Percentiles rank a stretch among this genome's conserved stretches.
These are phyloP conservation scores for Tephrocybe sp. DNA, from an alignment of 768 basidiomycete species.

Conservation along the genomic window DNA sequence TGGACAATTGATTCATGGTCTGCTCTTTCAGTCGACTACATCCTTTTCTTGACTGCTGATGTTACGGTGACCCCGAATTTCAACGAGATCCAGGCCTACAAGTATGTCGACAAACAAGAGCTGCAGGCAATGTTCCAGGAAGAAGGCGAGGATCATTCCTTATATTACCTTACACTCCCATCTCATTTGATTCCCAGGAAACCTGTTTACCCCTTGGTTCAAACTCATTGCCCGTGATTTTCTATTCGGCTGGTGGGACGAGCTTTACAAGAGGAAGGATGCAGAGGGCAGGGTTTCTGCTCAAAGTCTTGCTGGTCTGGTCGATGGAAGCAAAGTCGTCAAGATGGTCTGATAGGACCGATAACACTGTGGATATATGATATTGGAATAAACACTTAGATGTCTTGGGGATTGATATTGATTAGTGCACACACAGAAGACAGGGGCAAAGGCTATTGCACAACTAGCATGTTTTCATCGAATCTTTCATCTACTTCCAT, in stretches of 20 bases:
- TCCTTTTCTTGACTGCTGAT: slow-evolving; percentile 89
- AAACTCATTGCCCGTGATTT: slow-evolving; percentile 96
- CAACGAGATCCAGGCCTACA: slow-evolving; percentile 91
- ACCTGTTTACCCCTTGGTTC: slow-evolving; percentile 98
- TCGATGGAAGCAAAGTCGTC: slow-evolving; percentile 73
- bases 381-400: too few species aligned
- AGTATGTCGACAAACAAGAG: slow-evolving; percentile 91
- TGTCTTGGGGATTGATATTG: too few species aligned
- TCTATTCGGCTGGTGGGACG: slow-evolving; percentile 99
- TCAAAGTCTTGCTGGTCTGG: slow-evolving; percentile 61
- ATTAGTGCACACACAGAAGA: too few species aligned
- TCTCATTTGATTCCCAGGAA: slow-evolving; percentile 43
- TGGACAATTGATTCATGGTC: not conserved
- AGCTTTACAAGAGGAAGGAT: slow-evolving; percentile 65
- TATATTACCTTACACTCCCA: not conserved
- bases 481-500: too few species aligned
- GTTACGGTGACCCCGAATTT: slow-evolving; percentile 78
- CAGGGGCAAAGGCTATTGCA: too few species aligned
- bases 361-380: not conserved
- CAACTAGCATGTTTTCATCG: too few species aligned
- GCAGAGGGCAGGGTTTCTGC: slow-evolving; percentile 60
- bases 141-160: slow-evolving; percentile 47
- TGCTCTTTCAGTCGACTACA: slow-evolving; percentile 91
- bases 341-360: slow-evolving; percentile 32
- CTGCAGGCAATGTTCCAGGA: slow-evolving; percentile 89